phyloP scores from a whole-genome alignment of 805 yeast species.

The Suhomyces emberorum region DNA sequence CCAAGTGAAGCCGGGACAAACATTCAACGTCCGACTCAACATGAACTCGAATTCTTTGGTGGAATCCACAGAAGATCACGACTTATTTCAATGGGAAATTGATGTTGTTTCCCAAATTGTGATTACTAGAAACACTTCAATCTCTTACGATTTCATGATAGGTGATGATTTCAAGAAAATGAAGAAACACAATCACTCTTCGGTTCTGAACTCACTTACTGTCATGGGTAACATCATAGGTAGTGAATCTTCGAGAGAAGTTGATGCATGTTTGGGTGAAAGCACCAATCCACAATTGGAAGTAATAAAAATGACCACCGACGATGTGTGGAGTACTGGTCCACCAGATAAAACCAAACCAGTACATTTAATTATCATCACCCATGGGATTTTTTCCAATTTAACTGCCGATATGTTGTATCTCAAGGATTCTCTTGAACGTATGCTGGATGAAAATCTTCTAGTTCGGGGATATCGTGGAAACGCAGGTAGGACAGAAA shows the following conservation, averaged over 20 bases:
- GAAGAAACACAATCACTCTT: slow-evolving; percentile 31
- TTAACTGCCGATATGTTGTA: slow-evolving; percentile 45
- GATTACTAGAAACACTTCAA: slow-evolving; percentile 27
- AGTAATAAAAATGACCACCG: slow-evolving; percentile 24
- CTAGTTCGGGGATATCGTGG: slow-evolving; percentile 37
- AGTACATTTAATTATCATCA: slow-evolving; percentile 38
- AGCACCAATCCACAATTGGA: slow-evolving; percentile 20
- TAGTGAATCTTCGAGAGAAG: background rate
- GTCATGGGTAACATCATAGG: slow-evolving; percentile 1
- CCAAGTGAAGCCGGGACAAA: slow-evolving; percentile 65
- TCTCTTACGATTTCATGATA: slow-evolving; percentile 34
- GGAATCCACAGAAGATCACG: slow-evolving; percentile 9
- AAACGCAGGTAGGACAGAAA: slow-evolving; percentile 42
- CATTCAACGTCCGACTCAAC: slow-evolving; percentile 53
- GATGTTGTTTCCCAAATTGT: slow-evolving; percentile 43
- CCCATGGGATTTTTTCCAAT: slow-evolving; percentile 44
- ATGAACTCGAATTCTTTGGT: slow-evolving; percentile 45
- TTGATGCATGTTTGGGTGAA: background rate
- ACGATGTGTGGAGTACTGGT: slow-evolving; percentile 33
- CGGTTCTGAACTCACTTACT: slow-evolving; percentile 9
- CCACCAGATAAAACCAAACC: slow-evolving; percentile 27
- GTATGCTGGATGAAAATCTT: slow-evolving; percentile 27
- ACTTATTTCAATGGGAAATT: slow-evolving; percentile 32
- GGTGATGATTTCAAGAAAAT: slow-evolving; percentile 34
- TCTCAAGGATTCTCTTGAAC: slow-evolving; percentile 32